Percentiles rank a stretch among this genome's conserved stretches.
Evolutionary conservation across 2,329 filamentous ascomycete species (phyloP).

Genomic region (Aspergillus hortae): DNA sequence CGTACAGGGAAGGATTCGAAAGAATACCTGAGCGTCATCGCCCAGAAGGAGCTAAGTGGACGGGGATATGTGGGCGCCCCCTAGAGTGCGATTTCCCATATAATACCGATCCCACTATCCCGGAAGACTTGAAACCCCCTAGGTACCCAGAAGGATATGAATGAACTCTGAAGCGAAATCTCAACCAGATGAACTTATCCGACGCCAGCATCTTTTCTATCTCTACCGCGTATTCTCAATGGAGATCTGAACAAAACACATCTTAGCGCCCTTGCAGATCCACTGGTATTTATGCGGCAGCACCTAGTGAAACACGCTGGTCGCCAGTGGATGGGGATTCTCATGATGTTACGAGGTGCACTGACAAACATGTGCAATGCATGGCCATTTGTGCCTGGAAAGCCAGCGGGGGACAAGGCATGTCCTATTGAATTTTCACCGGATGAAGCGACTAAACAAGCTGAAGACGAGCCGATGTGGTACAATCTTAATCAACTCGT

Average conservation of each 20-base stretch:
- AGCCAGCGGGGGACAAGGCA: constrained; percentile 2
- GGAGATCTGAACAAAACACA: constrained; percentile 19
- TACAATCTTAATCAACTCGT: constrained; percentile 17
- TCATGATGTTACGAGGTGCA: constrained; percentile 18
- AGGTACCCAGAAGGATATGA: constrained; percentile 16
- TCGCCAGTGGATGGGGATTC: constrained; percentile 21
- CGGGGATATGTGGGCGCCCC: constrained; percentile 16
- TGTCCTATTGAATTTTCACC: constrained; percentile 15
- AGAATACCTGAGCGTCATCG: constrained; percentile 16
- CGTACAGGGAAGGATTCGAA: constrained; percentile 13
- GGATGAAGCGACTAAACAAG: constrained; percentile 9
- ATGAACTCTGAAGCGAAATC: constrained; percentile 15
- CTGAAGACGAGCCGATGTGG: constrained; percentile 18
- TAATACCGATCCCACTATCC: constrained; percentile 16
- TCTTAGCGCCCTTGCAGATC: constrained; percentile 17
- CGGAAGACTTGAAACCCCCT: constrained; percentile 13
- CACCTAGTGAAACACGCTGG: constrained; percentile 20
- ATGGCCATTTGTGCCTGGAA: constrained; percentile 8
- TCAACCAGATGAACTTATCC: constrained; percentile 18
- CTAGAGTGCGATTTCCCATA: constrained; percentile 19
- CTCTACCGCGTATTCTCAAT: constrained; percentile 23
- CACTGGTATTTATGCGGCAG: constrained; percentile 15
- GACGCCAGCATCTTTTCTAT: constrained; percentile 17
- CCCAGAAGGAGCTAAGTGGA: constrained; percentile 16
- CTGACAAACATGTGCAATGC: constrained; percentile 15